Base-by-base conservation (phyloP, 208 protist species). In the Strigomonas galati region DNA sequence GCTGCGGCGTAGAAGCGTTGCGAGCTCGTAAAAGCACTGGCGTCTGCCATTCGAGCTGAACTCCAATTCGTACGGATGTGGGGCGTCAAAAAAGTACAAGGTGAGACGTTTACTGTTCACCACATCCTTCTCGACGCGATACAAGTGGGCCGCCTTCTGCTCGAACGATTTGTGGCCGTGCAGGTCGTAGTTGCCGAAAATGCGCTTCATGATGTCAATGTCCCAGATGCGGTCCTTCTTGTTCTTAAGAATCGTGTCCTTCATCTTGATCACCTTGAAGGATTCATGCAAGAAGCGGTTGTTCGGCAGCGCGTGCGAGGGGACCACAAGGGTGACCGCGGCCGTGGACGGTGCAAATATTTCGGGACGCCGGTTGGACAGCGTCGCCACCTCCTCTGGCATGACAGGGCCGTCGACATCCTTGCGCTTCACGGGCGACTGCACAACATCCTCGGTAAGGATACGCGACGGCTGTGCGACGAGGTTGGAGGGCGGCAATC, bases 1-100 rank as follows among this genome's bases (percentile, higher is more conserved):
- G 71, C 86, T 84, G 32, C 81, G 83, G 19, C 78, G 62, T 43
- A 81, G 65, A n/a, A 86, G 62, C 67, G 70, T 81, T 0, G 83
- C 69, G 21, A 94, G 59, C 68, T 94, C 85, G 67, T 87, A 92
- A 48, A 92, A 91, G 49, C 74, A 73, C 40, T 83, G 84, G 0
- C 85, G 82, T 9, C 81, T 76, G 19, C 55, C 55, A 6, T 64
- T 79, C 0, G 78, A 82, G 30, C 58, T 71, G 55, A 94, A 89
- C 70, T 92, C 81, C 7, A 91, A 67, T 35, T 78, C 68, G 72
- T 89, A 94, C 19, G 81, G 83, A 30, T 92, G 83, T 14, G 76
- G 67, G 14, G 79, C 76, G 19, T 91, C 79, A 65, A 87, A 91
- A 57, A 94, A 94, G 60, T 81, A 77, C 43, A 93, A 65, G 28